Percentiles rank a stretch among this genome's conserved stretches.
These are phyloP conservation scores for Arabidopsis lyrata DNA, from an alignment of 441 rosid species.

Conservation along the genomic window DNA sequence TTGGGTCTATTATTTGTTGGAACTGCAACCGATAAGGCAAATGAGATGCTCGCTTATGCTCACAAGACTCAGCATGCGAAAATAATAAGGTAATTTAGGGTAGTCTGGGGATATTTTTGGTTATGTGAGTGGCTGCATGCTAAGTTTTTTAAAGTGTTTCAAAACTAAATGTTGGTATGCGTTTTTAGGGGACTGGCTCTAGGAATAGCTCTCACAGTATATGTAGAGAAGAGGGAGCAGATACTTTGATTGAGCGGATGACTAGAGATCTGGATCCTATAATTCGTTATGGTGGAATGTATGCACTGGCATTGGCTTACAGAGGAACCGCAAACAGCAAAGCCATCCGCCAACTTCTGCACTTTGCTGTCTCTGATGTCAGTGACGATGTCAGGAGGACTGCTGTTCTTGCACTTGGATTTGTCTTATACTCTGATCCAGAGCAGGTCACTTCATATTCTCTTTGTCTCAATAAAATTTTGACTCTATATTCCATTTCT, in stretches of 20 bases:
- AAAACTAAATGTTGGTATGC: conserved; percentile 8
- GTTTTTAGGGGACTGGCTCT: conserved; percentile 73
- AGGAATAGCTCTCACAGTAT: conserved; percentile 89
- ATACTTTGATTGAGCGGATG: conserved; percentile 91
- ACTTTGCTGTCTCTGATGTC: conserved; percentile 90
- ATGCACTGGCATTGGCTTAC: conserved; percentile 87
- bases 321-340: conserved; percentile 90
- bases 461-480: conserved; percentile 4
- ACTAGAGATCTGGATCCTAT: conserved; percentile 92
- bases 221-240: conserved; percentile 95
- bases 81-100: conserved; percentile 66
- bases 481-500: background rate
- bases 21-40: conserved; percentile 86
- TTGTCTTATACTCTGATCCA: conserved; percentile 84
- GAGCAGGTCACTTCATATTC: conserved; percentile 56
- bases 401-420: conserved; percentile 91
- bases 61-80: conserved; percentile 95
- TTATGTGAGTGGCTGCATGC: background rate
- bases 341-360: conserved; percentile 89
- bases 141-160: background rate
- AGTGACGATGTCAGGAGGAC: conserved; percentile 93
- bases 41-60: conserved; percentile 92
- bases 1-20: conserved; percentile 95
- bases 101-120: background rate
- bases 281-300: conserved; percentile 93